Evolutionary conservation across 352 stramenopile genomes (phyloP).

Genomic region (Globisporangium nunn): DNA sequence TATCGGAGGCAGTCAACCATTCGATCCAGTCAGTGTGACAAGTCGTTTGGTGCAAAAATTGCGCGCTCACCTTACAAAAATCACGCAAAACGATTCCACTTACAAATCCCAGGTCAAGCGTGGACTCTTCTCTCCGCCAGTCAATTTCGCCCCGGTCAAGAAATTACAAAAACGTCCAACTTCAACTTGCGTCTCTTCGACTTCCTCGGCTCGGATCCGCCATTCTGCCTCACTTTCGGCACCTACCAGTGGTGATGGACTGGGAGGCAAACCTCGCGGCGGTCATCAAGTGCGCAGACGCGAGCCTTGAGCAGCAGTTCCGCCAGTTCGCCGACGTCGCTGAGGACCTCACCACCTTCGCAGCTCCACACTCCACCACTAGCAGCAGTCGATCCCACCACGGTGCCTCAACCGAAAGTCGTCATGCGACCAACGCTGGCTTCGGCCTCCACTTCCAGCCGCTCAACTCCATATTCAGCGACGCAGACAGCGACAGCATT

Average conservation of each 20-base stretch:
- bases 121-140: not conserved
- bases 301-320: constrained; percentile 71
- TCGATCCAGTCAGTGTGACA: constrained; percentile 1
- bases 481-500: constrained; percentile 16
- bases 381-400: not conserved
- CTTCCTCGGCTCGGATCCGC: not conserved
- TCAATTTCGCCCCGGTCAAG: not conserved
- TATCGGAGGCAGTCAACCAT: not conserved
- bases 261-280: constrained; percentile 55
- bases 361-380: not conserved
- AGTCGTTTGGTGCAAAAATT: not conserved
- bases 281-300: constrained; percentile 81
- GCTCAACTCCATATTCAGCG: not conserved
- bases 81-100: not conserved
- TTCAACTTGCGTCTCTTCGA: not conserved
- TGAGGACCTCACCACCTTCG: constrained; percentile 11
- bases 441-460: constrained; percentile 1
- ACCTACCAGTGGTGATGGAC: constrained; percentile 6
- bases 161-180: not conserved
- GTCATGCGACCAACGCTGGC: not conserved
- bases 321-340: constrained; percentile 47
- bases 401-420: not conserved
- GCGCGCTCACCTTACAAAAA: not conserved
- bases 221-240: no score
- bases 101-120: not conserved